Evolutionary conservation across 1,139 yeast species (phyloP), one percentile per base, ranked within the genome.

Genomic region (Sugiyamaella novakii): DNA sequence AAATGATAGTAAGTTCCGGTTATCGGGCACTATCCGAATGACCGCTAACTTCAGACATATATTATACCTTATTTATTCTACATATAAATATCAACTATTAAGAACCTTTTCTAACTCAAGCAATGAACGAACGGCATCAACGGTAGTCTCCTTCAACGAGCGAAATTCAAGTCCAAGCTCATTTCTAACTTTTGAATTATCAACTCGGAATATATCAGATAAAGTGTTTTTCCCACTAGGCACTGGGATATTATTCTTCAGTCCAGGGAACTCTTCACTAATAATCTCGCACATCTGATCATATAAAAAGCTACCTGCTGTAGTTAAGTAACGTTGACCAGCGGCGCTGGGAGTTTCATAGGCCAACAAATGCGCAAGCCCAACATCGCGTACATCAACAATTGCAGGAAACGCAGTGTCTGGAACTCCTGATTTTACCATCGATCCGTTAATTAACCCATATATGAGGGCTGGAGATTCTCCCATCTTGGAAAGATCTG

Each of bases 381-480:
- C 81, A 6, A 76, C 76, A 57, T 79, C 81, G 48, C 83, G 69
- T 1, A 79, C 83, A 57, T 79, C 82, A 31, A 74, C 69, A 57
- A 58, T 60, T 22, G 57, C 47, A 44, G 41, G 49, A 46, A 14
- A 25, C 14, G 30, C 19, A 3, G 49, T 49, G 4, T 51, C 55
- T 29, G 58, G 53, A 30, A 61, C 47, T 27, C 10, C 44, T 17
- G 12, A 30, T 31, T 5, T 10, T n/a, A n/a, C n/a, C n/a, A n/a
- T n/a, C 5, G 33, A 17, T 18, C 43, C 50, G 21, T 48, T 51
- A 41, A 61, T 49, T 19, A 64, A 36, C 14, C 56, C 49, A 43
- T 59, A 52, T n/a, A 57, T 43, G 11, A 49, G 35, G 18, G 49
- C 12, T 33, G 50, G 14, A 39, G 42, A 40, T 43, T 18, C 44